These are phyloP conservation scores for Xerocomus nothofagi DNA, from an alignment of 1,284 basidiomycete genomes.

Conservation along the genomic window DNA sequence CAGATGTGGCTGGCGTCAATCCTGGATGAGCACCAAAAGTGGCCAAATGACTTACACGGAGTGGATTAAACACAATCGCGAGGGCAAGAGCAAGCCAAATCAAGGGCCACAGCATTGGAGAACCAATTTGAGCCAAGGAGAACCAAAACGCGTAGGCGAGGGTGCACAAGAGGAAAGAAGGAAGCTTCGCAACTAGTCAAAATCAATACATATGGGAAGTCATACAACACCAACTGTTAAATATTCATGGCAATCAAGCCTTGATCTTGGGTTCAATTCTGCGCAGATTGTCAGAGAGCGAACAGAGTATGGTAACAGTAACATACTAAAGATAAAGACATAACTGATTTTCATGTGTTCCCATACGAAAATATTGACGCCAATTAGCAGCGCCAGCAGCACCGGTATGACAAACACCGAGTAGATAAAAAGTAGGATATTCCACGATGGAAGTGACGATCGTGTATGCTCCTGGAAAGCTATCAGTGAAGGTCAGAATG, in stretches of 20 bases:
- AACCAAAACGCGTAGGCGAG: constrained; percentile 85
- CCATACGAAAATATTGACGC: constrained; percentile 82
- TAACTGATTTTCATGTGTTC: constrained; percentile 80
- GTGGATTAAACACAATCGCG: constrained; percentile 72
- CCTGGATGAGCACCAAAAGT: background rate
- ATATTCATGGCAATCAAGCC: constrained; percentile 80
- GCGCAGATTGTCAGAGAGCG: constrained; percentile 1
- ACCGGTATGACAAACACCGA: constrained; percentile 74
- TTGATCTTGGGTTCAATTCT: constrained; percentile 79
- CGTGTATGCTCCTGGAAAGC: constrained; percentile 64
- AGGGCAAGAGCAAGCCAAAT: constrained; percentile 75
- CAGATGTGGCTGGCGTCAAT: background rate
- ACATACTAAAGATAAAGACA: constrained; percentile 83
- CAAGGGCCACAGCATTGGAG: constrained; percentile 71
- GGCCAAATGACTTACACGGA: constrained; percentile 54
- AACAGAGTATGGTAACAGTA: background rate
- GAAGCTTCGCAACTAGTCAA: constrained; percentile 47
- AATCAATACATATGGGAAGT: background rate
- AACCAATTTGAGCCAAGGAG: constrained; percentile 69
- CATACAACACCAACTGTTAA: constrained; percentile 58
- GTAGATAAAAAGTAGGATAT: constrained; percentile 80
- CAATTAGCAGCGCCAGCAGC: constrained; percentile 78
- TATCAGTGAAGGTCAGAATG: constrained; percentile 27
- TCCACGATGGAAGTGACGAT: constrained; percentile 66
- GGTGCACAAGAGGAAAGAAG: constrained; percentile 73